phyloP scores from a whole-genome alignment of 352 stramenopile genomes.

The Globisporangium camurandrum region DNA sequence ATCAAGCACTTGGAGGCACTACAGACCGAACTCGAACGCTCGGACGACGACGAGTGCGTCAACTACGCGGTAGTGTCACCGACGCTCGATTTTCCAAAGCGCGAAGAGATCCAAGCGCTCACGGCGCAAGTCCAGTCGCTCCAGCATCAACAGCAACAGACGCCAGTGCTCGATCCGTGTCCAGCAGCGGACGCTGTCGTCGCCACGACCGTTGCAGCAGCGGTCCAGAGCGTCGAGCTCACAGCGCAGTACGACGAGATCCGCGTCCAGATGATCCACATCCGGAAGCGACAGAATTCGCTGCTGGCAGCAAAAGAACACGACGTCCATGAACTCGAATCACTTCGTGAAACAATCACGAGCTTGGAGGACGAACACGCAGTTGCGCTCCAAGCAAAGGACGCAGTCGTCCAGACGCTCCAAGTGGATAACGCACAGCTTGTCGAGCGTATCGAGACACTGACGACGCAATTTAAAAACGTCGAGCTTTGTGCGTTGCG shows the following conservation, averaged over 20 bases:
- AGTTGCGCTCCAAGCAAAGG: constrained; percentile 3
- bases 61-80: constrained; percentile 38
- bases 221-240: constrained; percentile 2
- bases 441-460: constrained; percentile 7
- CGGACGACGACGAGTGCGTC: constrained; percentile 25
- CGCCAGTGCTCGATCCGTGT: no score
- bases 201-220: neutral
- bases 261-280: constrained; percentile 15
- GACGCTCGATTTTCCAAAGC: constrained; percentile 38
- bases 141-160: no score
- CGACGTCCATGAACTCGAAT: constrained; percentile 12
- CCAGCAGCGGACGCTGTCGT: neutral
- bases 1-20: constrained; percentile 27
- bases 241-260: constrained; percentile 13
- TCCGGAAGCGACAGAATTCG: constrained; percentile 16
- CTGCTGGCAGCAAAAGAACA: constrained; percentile 12
- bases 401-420: constrained; percentile 1
- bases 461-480: constrained; percentile 21
- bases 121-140: constrained; percentile 11
- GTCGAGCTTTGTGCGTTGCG: constrained; percentile 14
- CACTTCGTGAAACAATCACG: constrained; percentile 13
- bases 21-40: constrained; percentile 29
- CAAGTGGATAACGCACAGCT: no score
- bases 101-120: constrained; percentile 25
- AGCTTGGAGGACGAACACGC: constrained; percentile 9